phyloP scores from a whole-genome alignment of 306 rosid species.

The Aeschynomene evenia region DNA sequence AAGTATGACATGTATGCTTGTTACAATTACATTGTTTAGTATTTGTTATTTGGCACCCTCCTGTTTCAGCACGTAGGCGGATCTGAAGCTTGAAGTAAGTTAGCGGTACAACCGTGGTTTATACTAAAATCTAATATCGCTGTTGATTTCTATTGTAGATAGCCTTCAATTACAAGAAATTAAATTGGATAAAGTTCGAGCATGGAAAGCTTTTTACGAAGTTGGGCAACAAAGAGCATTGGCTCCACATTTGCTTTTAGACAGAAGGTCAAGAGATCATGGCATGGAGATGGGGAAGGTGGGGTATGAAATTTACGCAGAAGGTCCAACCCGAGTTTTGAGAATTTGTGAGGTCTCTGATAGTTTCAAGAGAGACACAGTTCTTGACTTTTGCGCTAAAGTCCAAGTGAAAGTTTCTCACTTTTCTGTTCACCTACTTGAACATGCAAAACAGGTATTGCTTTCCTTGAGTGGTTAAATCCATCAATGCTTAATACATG shows the following conservation, averaged over 20 bases:
- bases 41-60: neutral
- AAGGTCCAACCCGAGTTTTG: constrained; percentile 86
- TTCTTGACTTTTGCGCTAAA: constrained; percentile 49
- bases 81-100: neutral
- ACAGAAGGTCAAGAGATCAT: constrained; percentile 43
- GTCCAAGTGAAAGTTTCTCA: constrained; percentile 72
- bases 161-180: constrained; percentile 68
- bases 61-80: neutral
- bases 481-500: constrained; percentile 9
- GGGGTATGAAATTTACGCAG: constrained; percentile 93
- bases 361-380: constrained; percentile 52
- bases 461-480: constrained; percentile 23
- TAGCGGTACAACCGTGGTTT: neutral
- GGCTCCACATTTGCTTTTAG: constrained; percentile 49
- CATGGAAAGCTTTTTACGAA: constrained; percentile 81
- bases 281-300: constrained; percentile 54
- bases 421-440: constrained; percentile 66
- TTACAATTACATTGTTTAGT: constrained; percentile 22
- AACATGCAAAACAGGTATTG: constrained; percentile 71
- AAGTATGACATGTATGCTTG: neutral
- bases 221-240: constrained; percentile 54
- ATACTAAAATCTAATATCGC: constrained; percentile 17
- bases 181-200: constrained; percentile 83
- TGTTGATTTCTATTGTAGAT: constrained; percentile 51
- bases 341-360: constrained; percentile 71